Percentiles rank a stretch among this genome's conserved stretches.
Evolutionary conservation across 2,329 filamentous ascomycete genomes (phyloP).

Genomic region (Elsinoe ampelina): DNA sequence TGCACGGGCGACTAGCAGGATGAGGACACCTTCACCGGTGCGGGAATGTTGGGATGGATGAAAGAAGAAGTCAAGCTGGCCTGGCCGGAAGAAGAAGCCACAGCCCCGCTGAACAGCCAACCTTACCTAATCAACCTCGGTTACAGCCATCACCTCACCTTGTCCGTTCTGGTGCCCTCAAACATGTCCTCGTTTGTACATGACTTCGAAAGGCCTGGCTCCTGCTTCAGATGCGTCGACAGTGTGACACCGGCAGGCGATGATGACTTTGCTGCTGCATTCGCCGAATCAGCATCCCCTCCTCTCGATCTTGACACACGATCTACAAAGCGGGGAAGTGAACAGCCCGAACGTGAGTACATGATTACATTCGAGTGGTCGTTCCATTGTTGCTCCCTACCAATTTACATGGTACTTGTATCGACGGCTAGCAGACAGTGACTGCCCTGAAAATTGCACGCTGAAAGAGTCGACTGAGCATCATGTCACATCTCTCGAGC

Average conservation of each 20-base stretch:
- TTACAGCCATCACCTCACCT: not conserved
- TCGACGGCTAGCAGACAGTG: not conserved
- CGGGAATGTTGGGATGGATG: not conserved
- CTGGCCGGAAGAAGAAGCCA: not conserved
- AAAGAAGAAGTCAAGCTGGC: not conserved
- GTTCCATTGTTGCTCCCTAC: too few species aligned
- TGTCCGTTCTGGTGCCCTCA: not conserved
- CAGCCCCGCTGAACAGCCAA: not conserved
- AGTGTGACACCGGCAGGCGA: not conserved
- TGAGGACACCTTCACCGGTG: not conserved
- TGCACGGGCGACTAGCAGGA: not conserved
- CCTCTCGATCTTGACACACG: not conserved
- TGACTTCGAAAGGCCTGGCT: not conserved
- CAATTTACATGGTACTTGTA: too few species aligned
- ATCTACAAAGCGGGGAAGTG: slow-evolving; percentile 4
- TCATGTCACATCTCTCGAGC: not conserved
- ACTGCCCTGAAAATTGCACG: not conserved
- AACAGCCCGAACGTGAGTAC: not conserved
- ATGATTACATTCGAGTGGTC: too few species aligned
- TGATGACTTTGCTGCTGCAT: not conserved
- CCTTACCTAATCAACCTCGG: not conserved
- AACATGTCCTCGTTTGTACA: too few species aligned
- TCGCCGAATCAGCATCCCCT: not conserved
- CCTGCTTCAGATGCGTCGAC: too few species aligned
- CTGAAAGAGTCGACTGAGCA: not conserved